Evolutionary conservation across 176 grass and related monocot species (phyloP), one percentile per base, ranked within the genome.

Genomic region (Stipa capillata): DNA sequence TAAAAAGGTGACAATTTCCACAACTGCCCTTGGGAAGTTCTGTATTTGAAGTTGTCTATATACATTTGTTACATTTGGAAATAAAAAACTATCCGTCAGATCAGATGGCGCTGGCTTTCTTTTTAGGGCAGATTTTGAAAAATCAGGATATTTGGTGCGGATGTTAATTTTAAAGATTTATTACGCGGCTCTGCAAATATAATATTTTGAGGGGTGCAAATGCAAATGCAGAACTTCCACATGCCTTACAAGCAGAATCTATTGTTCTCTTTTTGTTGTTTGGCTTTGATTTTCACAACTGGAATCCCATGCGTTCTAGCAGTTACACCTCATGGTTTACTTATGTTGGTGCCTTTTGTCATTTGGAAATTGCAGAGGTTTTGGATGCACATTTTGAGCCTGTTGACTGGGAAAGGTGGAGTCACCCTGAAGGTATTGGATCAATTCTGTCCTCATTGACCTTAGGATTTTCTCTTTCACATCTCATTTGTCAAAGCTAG

Each of bases 361-460:
- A 63, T 84, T 88, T 85, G 43, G 27, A 78, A 84, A 79, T 85
- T 84, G 85, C 88, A 99, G 96, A 91, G 78, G 69, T 87, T 59
- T 89, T 99, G 82, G 79, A 87, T 69, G 60, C 92, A 55, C 73
- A 49, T 82, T 99, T 99, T 83, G 79, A 84, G 72, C 83, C 71
- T 60, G 88, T 60, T 79, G 86, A 91, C 65, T 94, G 81, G 85
- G 86, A 95, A 40, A 87, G 75, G 18, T 92, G 94, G 92, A 74
- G 66, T 84, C 89, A 23, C 66, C 84, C 56, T 72, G 92, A 93
- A 95, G 92, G 96, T 99, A 99, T 47, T 58, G 32, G 33, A 76
- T 73, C 59, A 76, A 20, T 63, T 85, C 56, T 76, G n/a, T 55
- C 69, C 60, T 80, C n/a, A 27, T 44, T 75, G 78, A 39, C 40